These are phyloP conservation scores for Trametes sp. DNA, from an alignment of 1,284 basidiomycete genomes.

Conservation along the genomic window DNA sequence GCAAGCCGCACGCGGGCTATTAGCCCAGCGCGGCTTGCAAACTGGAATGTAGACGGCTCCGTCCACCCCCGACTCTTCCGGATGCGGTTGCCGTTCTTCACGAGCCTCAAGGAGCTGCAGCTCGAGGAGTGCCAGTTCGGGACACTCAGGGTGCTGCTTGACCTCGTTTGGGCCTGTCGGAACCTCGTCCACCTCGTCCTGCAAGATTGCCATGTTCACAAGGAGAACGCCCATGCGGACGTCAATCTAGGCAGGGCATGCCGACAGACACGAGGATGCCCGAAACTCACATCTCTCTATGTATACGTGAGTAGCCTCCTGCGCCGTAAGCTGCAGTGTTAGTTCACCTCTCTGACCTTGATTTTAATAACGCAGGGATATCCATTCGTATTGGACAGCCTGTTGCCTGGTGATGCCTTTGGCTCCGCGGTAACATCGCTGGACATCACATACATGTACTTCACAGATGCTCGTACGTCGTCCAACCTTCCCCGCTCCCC, in stretches of 20 bases:
- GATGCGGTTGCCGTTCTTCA: constrained; percentile 1
- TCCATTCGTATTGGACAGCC: neutral
- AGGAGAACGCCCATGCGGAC: neutral
- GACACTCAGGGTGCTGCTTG: neutral
- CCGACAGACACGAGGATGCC: neutral
- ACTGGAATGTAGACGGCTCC: no score
- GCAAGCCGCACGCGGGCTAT: no score
- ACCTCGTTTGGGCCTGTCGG: neutral
- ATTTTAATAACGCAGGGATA: neutral
- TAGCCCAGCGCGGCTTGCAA: no score
- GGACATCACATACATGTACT: neutral
- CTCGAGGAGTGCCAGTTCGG: neutral
- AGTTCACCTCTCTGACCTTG: neutral
- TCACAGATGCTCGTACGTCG: neutral
- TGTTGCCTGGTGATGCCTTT: neutral
- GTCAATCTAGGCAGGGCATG: neutral
- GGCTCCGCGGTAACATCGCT: neutral
- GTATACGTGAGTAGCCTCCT: neutral
- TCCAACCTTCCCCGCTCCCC: no score
- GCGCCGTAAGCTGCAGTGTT: neutral
- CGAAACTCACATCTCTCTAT: neutral
- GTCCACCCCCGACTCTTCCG: neutral
- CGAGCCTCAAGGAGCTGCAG: neutral
- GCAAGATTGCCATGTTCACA: neutral
- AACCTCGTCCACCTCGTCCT: neutral